These are phyloP conservation scores for Neckera pumila DNA, from an alignment of 225 moss, liverwort and hornwort genomes.

Conservation along the genomic window DNA sequence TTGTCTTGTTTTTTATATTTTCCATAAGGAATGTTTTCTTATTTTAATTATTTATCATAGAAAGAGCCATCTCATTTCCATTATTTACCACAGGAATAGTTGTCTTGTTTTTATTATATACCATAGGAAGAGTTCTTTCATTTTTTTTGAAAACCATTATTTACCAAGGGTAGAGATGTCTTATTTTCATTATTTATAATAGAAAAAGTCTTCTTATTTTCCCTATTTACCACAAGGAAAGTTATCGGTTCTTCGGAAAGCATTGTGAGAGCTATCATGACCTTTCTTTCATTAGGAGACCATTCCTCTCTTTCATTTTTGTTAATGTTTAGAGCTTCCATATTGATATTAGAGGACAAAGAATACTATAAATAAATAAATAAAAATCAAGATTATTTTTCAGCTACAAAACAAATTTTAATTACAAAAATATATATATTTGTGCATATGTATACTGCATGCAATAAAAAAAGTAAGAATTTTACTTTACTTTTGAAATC, in stretches of 20 bases:
- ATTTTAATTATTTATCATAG: neutral
- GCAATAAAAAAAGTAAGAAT: neutral
- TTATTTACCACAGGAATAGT: no score
- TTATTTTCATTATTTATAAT: neutral
- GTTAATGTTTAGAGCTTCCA: neutral
- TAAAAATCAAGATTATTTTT: neutral
- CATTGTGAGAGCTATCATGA: neutral
- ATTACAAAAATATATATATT: no score
- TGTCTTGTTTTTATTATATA: no score
- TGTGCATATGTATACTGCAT: no score
- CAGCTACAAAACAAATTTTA: neutral
- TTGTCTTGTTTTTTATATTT: no score
- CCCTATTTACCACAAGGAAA: accelerated
- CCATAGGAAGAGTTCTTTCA: no score
- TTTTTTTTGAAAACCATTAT: neutral
- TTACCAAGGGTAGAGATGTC: neutral
- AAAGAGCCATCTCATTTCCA: neutral
- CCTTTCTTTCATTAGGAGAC: neutral
- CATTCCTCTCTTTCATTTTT: neutral
- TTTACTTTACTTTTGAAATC: neutral
- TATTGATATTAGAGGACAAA: neutral
- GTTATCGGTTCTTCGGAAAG: neutral
- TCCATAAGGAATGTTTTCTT: no score
- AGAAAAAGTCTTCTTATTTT: neutral
- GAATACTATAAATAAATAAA: neutral